Base-by-base conservation (phyloP, 176 grass and related monocot genomes). In the Cenchrus americanus region DNA sequence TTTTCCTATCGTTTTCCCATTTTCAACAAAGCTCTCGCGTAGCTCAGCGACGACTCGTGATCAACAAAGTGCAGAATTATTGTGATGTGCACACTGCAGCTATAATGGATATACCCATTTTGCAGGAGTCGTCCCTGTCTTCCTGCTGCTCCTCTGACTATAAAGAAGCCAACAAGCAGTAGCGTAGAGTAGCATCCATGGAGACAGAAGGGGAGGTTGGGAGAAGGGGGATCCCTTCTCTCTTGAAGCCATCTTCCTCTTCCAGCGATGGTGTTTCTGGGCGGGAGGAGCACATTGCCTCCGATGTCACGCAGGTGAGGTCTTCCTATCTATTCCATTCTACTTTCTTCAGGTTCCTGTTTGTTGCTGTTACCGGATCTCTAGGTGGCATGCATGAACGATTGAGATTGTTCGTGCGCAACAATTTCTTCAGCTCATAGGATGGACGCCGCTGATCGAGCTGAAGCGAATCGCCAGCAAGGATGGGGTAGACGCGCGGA, bases 401-500 rank as follows among this genome's bases (percentile, higher is more conserved):
- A 26, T 19, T 80, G 62, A 23, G 10, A 67, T 10, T 51, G 15
- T 44, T 83, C 52, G 24, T 79, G 37, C 14, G 22, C 26, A 76
- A 43, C 75, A 8, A 66, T 75, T 55, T 80, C 4, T 89, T 83
- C 88, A 93, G 91, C 84, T 93, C 61, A 86, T 97, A 80, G 91
- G 94, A 55, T 97, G 94, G 94, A 97, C 89, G 17, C 91, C 94
- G 13, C 67, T 97, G 46, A 27, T 97, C 48, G 94, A 93, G 18
- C 50, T 97, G 78, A 97, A 93, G 65, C n/a, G 64, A 34, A 93
- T 97, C 62, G 52, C 73, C 24, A 70, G 44, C 11, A 91, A 86
- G 75, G 89, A 86, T 32, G 89, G 84, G 73, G 21, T 97, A n/a
- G 72, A 91, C 66, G 82, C 62, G 32, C 85, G 91, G 73, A 75